Conservation (phyloP, 176 grass and related monocot species). For the Cenchrus purpureus region DNA sequence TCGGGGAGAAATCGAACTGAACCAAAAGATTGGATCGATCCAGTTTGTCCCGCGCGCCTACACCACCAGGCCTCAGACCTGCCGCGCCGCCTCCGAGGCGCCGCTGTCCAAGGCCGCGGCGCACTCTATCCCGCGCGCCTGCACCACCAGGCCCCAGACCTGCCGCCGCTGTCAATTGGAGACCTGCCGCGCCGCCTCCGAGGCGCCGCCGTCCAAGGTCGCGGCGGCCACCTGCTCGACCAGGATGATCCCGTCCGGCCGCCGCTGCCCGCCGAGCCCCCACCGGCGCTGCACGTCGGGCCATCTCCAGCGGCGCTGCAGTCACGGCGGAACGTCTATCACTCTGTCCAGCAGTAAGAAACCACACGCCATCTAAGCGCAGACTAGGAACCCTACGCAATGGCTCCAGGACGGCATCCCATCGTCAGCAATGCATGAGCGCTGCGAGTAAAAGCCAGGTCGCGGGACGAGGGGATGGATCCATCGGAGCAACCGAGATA, state of each 20-base stretch:
- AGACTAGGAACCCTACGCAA: too few species aligned
- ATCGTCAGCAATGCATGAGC: too few species aligned
- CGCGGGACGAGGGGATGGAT: too few species aligned
- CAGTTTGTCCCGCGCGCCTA: slow-evolving; percentile 48
- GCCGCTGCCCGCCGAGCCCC: slow-evolving; percentile 39
- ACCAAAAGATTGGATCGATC: slow-evolving; percentile 6
- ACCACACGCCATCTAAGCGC: too few species aligned
- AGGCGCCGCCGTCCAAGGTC: slow-evolving; percentile 27
- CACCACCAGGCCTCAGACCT: slow-evolving; percentile 57
- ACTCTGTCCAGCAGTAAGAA: too few species aligned
- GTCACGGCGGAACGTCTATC: too few species aligned
- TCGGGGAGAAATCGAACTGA: not conserved
- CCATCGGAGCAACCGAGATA: too few species aligned
- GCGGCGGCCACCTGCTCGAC: slow-evolving; percentile 58
- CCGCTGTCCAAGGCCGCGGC: slow-evolving; percentile 34
- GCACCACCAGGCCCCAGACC: slow-evolving; percentile 60
- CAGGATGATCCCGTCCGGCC: slow-evolving; percentile 83
- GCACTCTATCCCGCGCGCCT: slow-evolving; percentile 60
- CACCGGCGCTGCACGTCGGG: slow-evolving; percentile 60
- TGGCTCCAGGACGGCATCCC: too few species aligned
- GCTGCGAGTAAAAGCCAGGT: too few species aligned
- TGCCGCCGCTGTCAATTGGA: not conserved
- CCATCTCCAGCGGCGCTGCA: slow-evolving; percentile 60
- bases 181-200: slow-evolving; percentile 16
- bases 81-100: slow-evolving; percentile 24